phyloP scores from a whole-genome alignment of 805 yeast genomes.

The Sugiyamaella boreocaroliniensis region DNA sequence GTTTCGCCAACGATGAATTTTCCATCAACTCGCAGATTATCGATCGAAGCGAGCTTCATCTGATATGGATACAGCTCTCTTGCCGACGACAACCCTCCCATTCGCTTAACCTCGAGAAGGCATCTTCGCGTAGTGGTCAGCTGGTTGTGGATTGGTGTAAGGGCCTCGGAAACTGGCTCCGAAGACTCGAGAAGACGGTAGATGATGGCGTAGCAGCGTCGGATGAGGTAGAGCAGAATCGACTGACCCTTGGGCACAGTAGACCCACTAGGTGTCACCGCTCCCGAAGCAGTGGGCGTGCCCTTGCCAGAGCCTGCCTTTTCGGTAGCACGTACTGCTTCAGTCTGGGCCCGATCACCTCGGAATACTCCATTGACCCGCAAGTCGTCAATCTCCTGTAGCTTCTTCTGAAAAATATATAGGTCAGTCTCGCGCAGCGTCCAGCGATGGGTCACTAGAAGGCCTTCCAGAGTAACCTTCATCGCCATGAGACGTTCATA shows the following conservation, averaged over 20 bases:
- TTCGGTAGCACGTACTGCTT: slow-evolving; percentile 19
- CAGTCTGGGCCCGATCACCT: slow-evolving; percentile 6
- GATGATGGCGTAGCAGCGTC: slow-evolving; percentile 87
- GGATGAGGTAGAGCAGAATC: slow-evolving; percentile 66
- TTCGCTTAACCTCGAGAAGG: slow-evolving; percentile 77
- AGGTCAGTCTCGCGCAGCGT: slow-evolving; percentile 93
- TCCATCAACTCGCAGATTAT: slow-evolving; percentile 82
- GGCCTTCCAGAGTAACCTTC: slow-evolving; percentile 69
- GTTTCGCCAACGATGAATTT: slow-evolving; percentile 82
- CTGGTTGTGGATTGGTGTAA: slow-evolving; percentile 91
- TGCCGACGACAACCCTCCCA: slow-evolving; percentile 83
- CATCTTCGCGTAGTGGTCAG: slow-evolving; percentile 86
- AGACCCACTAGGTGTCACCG: neutral
- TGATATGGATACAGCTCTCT: slow-evolving; percentile 95
- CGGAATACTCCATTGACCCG: slow-evolving; percentile 58
- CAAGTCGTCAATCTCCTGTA: slow-evolving; percentile 66
- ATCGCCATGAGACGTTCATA: slow-evolving; percentile 59
- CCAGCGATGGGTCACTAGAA: slow-evolving; percentile 93
- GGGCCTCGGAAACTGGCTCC: slow-evolving; percentile 92
- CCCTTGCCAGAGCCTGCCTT: slow-evolving; percentile 21
- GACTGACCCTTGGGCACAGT: slow-evolving; percentile 22
- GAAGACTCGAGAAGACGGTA: slow-evolving; percentile 84
- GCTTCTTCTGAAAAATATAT: slow-evolving; percentile 68
- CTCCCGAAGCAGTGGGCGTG: neutral
- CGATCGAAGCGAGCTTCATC: slow-evolving; percentile 85